Conservation (phyloP, 192 early-diverging fungal species). For the Coemansia sp. region DNA sequence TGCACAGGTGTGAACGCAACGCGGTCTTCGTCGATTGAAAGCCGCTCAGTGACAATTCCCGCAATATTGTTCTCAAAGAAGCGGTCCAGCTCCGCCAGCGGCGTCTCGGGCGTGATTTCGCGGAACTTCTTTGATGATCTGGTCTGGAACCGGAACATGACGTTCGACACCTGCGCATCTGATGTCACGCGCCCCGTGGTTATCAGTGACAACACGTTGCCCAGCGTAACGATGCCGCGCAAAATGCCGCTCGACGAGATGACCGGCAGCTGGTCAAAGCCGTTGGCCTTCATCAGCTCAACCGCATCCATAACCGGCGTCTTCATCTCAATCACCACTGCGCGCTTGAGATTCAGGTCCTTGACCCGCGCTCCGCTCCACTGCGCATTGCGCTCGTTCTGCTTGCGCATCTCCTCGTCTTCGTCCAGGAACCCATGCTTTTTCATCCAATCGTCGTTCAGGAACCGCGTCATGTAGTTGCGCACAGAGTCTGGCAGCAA, state of each 20-base stretch:
- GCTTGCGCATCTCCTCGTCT: slow-evolving; percentile 55
- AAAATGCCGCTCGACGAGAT: slow-evolving; percentile 64
- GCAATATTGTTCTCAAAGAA: slow-evolving; percentile 94
- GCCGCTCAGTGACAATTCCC: slow-evolving; percentile 84
- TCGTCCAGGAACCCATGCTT: slow-evolving; percentile 85
- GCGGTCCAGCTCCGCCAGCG: slow-evolving; percentile 73
- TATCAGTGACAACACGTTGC: slow-evolving; percentile 81
- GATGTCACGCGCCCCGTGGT: slow-evolving; percentile 67
- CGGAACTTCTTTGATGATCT: slow-evolving; percentile 69
- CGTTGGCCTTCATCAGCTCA: slow-evolving; percentile 81
- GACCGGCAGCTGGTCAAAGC: slow-evolving; percentile 96
- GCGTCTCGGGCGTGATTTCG: slow-evolving; percentile 85
- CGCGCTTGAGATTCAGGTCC: slow-evolving; percentile 78
- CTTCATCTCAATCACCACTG: slow-evolving; percentile 80
- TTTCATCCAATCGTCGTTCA: slow-evolving; percentile 98
- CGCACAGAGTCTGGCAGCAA: slow-evolving; percentile 96
- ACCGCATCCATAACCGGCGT: slow-evolving; percentile 80
- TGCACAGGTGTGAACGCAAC: slow-evolving; percentile 64
- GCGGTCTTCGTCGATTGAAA: slow-evolving; percentile 55
- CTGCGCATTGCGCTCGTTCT: slow-evolving; percentile 67
- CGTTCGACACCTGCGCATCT: slow-evolving; percentile 64
- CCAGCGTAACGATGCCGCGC: slow-evolving; percentile 85
- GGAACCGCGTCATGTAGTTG: slow-evolving; percentile 99
- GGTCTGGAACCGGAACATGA: slow-evolving; percentile 80
- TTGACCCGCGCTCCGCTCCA: slow-evolving; percentile 80